phyloP scores from a whole-genome alignment of 1,284 basidiomycete species.

The Golubevia pallescens region DNA sequence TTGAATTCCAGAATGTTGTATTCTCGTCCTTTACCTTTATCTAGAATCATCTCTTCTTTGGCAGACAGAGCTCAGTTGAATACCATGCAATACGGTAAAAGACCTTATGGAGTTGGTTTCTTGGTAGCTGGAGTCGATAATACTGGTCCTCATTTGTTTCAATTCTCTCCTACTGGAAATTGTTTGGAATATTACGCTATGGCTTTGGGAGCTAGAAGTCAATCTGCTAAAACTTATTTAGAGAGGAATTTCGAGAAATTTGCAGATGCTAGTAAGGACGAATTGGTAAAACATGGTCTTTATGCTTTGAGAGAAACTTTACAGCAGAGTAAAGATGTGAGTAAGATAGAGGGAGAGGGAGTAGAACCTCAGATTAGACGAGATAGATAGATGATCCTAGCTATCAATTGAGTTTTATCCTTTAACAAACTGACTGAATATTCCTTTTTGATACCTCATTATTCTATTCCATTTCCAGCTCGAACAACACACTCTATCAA shows the following conservation, averaged over 20 bases:
- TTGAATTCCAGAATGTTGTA: conserved; percentile 57
- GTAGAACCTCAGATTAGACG: conserved; percentile 3
- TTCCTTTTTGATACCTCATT: not conserved
- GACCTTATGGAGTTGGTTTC: conserved; percentile 64
- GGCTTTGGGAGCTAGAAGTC: conserved; percentile 54
- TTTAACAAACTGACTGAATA: too few species aligned
- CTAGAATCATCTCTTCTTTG: conserved; percentile 48
- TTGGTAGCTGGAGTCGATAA: conserved; percentile 58
- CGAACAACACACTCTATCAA: conserved; percentile 47
- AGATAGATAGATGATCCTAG: not conserved
- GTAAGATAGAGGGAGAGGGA: conserved; percentile 4
- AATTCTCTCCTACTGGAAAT: conserved; percentile 60
- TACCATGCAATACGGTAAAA: conserved; percentile 64
- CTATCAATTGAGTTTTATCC: not conserved
- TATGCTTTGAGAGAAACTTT: conserved; percentile 58
- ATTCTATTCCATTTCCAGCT: conserved; percentile 13
- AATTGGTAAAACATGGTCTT: conserved; percentile 48
- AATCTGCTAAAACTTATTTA: conserved; percentile 62
- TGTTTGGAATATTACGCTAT: conserved; percentile 65
- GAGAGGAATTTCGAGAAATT: conserved; percentile 53
- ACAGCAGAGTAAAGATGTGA: conserved; percentile 58
- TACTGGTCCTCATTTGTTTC: conserved; percentile 61
- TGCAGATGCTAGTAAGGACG: conserved; percentile 30
- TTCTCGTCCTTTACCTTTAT: conserved; percentile 51
- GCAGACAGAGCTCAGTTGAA: conserved; percentile 62